Evolutionary conservation across 345 rosid species (phyloP).

Genomic region (Lenwebbia sp.): DNA sequence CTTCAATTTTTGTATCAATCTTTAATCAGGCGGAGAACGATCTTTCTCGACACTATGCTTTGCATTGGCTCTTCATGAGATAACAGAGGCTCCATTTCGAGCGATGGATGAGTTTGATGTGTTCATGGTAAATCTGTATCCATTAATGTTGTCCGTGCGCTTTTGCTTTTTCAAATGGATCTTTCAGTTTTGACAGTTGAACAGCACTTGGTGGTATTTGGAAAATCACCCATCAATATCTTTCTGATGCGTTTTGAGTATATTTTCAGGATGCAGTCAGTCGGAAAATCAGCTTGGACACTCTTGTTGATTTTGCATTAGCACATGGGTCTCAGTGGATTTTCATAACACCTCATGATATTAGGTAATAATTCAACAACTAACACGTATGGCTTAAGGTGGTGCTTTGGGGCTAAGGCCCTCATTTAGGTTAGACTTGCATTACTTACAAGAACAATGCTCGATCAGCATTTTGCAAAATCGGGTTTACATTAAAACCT

Average conservation of each 20-base stretch:
- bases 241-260: background rate
- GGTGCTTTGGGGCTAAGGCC: background rate
- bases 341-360: constrained; percentile 96
- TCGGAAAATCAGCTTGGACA: constrained; percentile 87
- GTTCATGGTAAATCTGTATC: constrained; percentile 55
- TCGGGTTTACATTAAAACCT: too few relatives aligned
- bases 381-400: background rate
- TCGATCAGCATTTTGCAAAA: background rate
- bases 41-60: constrained; percentile 94
- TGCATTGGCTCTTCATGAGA: constrained; percentile 82
- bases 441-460: background rate
- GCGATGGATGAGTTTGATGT: constrained; percentile 99
- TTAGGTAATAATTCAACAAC: constrained; percentile 35
- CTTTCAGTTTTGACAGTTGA: background rate
- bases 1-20: background rate
- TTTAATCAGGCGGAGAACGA: constrained; percentile 84
- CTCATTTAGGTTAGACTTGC: background rate
- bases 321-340: constrained; percentile 87
- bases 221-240: background rate
- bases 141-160: background rate
- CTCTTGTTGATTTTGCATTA: constrained; percentile 79
- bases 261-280: constrained; percentile 84
- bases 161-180: background rate
- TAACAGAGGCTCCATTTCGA: constrained; percentile 93
- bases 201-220: background rate